Base-by-base conservation (phyloP, 257 asterid species). In the Perilla frutescens region DNA sequence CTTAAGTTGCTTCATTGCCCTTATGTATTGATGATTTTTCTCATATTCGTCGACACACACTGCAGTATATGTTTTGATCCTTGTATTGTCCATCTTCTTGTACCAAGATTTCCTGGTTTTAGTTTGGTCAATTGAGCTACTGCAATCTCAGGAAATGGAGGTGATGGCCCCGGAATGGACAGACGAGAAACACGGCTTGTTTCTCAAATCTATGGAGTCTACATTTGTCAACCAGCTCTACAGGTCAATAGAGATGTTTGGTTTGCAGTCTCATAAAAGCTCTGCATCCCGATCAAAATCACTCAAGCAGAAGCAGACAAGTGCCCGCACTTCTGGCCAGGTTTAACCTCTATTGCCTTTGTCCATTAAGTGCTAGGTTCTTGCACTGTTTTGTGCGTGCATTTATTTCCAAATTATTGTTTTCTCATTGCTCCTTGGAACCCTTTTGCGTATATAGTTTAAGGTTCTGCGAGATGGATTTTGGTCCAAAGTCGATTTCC, bases 161-260 rank as follows among this genome's bases (percentile, higher is more conserved):
- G 67, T 72, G 7, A 56, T 63, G 81, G 58, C 72, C 48, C 48
- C 69, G 2, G 81, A 85, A 74, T 90, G 96, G 96, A 90, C 95
- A 4, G 77, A 90, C 49, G 87, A 87, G 83, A 88, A 87, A 60
- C 95, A 90, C 62, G 82, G 95, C 62, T 51, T 77, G 79, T 90
- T 82, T 78, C 91, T 90, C 70, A 81, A 85, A 4, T 85, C 92
- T 45, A 82, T 88, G 92, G 96, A 90, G 76, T 77, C 96, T 2
- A 85, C 90, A 34, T 90, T 90, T 64, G 91, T 90, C 41, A 40
- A 86, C 59, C 88, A 88, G 70, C 75, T 90, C 63, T 86, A 88
- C 72, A 79, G 74, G 55, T 87, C 91, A 7, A 15, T 87, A 55
- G 88, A 81, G 41, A 7, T 68, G 68, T 76, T 79, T 62, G 82